These are phyloP conservation scores for Penicillium crystallinum DNA, from an alignment of 495 filamentous ascomycete species.

Conservation along the genomic window DNA sequence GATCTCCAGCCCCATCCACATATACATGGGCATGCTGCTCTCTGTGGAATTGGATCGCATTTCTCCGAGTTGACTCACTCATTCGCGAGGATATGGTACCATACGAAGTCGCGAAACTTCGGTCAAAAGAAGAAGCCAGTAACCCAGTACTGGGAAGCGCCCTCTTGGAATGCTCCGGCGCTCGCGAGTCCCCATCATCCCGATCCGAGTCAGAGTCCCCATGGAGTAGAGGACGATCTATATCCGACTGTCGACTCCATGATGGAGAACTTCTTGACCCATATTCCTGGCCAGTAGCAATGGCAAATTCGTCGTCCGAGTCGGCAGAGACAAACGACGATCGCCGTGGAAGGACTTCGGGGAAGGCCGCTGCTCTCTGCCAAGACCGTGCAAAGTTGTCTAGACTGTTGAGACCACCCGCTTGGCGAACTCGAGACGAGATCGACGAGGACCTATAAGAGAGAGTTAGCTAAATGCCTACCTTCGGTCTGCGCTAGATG, in stretches of 20 bases:
- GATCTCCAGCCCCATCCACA: constrained; percentile 45
- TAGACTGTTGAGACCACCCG: constrained; percentile 88
- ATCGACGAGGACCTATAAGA: constrained; percentile 53
- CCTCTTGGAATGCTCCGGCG: constrained; percentile 17
- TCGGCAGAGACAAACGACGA: constrained; percentile 61
- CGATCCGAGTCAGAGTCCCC: constrained; percentile 18
- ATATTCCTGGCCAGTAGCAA: constrained; percentile 21
- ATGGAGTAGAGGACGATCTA: constrained; percentile 26
- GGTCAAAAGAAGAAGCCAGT: constrained; percentile 54
- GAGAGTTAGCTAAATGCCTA: not conserved
- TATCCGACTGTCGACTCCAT: constrained; percentile 15
- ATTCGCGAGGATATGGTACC: constrained; percentile 66
- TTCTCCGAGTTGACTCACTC: constrained; percentile 62
- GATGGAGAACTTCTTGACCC: constrained; percentile 31
- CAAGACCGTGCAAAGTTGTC: constrained; percentile 93
- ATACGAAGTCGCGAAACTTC: constrained; percentile 72
- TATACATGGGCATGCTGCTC: constrained; percentile 67
- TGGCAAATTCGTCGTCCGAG: constrained; percentile 42
- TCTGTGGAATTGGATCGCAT: constrained; percentile 65
- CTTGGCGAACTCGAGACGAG: constrained; percentile 69
- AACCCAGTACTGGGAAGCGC: constrained; percentile 17
- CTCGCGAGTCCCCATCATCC: constrained; percentile 15
- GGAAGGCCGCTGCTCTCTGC: constrained; percentile 86
- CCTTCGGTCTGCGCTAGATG: not conserved
- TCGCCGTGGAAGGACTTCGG: constrained; percentile 72